Evolutionary conservation across 768 basidiomycete genomes (phyloP).

Genomic region (Kwoniella sp.): DNA sequence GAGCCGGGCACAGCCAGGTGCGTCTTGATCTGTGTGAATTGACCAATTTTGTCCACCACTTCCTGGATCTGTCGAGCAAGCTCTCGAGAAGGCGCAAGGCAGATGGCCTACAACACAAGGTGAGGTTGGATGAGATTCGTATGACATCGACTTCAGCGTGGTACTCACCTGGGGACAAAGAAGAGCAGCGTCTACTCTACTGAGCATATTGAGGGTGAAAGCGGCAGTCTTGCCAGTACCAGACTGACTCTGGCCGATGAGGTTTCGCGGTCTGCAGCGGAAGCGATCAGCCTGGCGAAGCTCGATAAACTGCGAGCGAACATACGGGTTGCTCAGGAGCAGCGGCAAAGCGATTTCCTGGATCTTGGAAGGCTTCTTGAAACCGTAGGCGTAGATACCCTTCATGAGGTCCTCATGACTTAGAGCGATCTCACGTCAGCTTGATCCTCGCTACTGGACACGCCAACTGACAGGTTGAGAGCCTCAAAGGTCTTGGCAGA

Average conservation of each 20-base stretch:
- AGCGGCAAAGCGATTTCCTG: conserved; percentile 94
- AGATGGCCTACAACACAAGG: conserved; percentile 66
- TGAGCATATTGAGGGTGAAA: conserved; percentile 95
- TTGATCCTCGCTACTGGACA: not conserved
- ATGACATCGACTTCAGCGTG: no score
- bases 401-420: conserved; percentile 84
- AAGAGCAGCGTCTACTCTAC: conserved; percentile 76
- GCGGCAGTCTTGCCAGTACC: conserved; percentile 99
- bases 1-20: conserved; percentile 90
- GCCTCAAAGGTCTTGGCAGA: conserved; percentile 94
- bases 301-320: conserved; percentile 11
- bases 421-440: conserved; percentile 1
- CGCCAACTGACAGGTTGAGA: conserved; percentile 72
- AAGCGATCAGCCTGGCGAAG: not conserved
- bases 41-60: conserved; percentile 88
- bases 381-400: conserved; percentile 90
- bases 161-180: conserved; percentile 74
- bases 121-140: not conserved
- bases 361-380: conserved; percentile 97
- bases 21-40: conserved; percentile 86
- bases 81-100: conserved; percentile 96
- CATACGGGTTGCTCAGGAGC: conserved; percentile 82
- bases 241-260: conserved; percentile 99
- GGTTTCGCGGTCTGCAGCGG: conserved; percentile 76
- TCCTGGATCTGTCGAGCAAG: conserved; percentile 96